Base-by-base conservation (phyloP, 179 eudicot genomes). In the Carnegiea gigantea region DNA sequence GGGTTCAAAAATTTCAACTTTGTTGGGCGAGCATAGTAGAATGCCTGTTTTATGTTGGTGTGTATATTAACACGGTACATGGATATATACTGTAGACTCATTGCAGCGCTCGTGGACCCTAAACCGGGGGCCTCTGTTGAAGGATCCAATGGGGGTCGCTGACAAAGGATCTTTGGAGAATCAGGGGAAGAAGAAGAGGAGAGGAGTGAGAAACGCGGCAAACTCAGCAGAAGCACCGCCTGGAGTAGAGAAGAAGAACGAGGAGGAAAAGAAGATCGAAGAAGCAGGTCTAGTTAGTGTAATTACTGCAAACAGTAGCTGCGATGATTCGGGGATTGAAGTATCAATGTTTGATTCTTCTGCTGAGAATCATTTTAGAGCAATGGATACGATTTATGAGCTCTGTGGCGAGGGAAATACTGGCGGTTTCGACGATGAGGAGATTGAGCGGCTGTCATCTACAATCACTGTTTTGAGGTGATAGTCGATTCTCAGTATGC, bases 381-480 rank as follows among this genome's bases (percentile, higher is more conserved):
- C 85, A 10, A 85, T 93, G 65, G 90, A 91, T 83, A 74, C 36
- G 65, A 86, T 93, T 11, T 73, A 82, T 30, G 77, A 83, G 84
- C 83, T 94, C 24, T 87, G 95, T 65, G 92, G 94, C 67, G 86
- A 85, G 57, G 26, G 81, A 0, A 85, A 73, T 23, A 75, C 38
- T 70, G 40, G n/a, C 28, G 82, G 83, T 73, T 84, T 80, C 60
- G 86, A 90, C 65, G 86, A 83, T 18, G 28, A 38, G 15, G 94
- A 90, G 78, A 76, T 92, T 82, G 78, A 87, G 36, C 90, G 91
- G 11, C 44, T 91, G 13, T 85, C 94, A 12, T 85, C 92, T 38
- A 82, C 88, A 4, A 78, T 96, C 73, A 92, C 87, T 62, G 94
- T 94, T 78, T 73, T 94, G 74, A 88, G 92, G 99, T 95, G 79